A percentile compares a stretch with the other conserved stretches of the same genome.
These are phyloP conservation scores for Psilocybe subaeruginosa DNA, from an alignment of 768 basidiomycete genomes.

Conservation along the genomic window DNA sequence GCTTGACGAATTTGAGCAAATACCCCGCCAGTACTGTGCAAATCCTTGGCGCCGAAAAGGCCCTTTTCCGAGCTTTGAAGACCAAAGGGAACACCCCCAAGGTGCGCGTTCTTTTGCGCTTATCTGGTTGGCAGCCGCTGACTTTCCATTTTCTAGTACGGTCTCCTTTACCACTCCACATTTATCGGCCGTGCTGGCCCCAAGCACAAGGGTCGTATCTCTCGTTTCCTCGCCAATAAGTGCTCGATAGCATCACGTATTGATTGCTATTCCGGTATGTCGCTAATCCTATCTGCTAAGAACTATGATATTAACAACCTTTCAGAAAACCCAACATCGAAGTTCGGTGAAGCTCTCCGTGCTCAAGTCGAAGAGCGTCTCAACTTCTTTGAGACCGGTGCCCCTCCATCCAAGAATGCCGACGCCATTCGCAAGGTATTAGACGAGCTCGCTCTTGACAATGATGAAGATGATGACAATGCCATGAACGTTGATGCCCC, in stretches of 20 bases:
- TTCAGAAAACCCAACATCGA: conserved; percentile 83
- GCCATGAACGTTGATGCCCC: conserved; percentile 54
- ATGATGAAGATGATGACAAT: conserved; percentile 60
- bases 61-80: conserved; percentile 95
- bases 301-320: conserved; percentile 1
- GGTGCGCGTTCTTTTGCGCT: conserved; percentile 41
- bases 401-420: conserved; percentile 86
- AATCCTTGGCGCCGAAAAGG: conserved; percentile 97
- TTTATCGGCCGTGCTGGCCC: conserved; percentile 95
- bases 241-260: conserved; percentile 97
- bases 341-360: conserved; percentile 93
- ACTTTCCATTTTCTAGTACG: conserved; percentile 65
- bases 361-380: conserved; percentile 96
- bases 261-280: conserved; percentile 87
- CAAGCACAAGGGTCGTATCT: conserved; percentile 96
- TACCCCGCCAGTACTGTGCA: conserved; percentile 99
- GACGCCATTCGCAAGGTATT: conserved; percentile 92
- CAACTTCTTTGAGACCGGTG: conserved; percentile 91
- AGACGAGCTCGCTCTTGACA: conserved; percentile 74
- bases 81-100: conserved; percentile 99
- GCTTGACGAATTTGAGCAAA: conserved; percentile 95
- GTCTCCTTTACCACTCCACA: conserved; percentile 94
- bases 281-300: not conserved
- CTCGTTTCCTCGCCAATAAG: conserved; percentile 98
- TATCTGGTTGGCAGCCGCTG: not conserved